Evolutionary conservation across 179 eudicot species (phyloP), one percentile per base, ranked within the genome.

Genomic region (Spinacia oleracea): DNA sequence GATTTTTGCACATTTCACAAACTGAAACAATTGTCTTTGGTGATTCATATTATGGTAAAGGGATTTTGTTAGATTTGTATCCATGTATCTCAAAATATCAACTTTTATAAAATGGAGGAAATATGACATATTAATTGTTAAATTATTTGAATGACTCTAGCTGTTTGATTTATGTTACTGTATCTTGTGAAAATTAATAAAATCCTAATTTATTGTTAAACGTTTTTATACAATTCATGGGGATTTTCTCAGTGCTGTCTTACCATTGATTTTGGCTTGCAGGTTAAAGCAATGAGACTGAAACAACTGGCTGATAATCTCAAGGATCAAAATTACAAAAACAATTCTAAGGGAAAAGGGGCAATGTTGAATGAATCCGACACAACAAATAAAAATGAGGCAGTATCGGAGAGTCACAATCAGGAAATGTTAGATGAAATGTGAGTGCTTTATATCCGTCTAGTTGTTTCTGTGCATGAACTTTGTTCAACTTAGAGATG

Each of bases 221-320:
- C 5, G 43, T 5, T 65, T 35, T 14, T 43, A 11, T 48, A 32
- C 9, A 32, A 34, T 2, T 12, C 0, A 48, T 43, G 15, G 73
- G 9, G n/a, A 12, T 18, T 72, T 40, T 14, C 38, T 58, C 21
- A 25, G 15, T 48, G 23, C 31, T 53, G 18, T 21, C 56, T 42
- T 50, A 35, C 16, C 6, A 11, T 67, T 70, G 65, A 29, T 35
- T 64, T 0, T 68, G 63, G 16, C 58, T 50, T 58, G 82, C 76
- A 95, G 98, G 85, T 93, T 78, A 95, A 90, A 87, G 81, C 93
- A 64, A 83, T 86, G 88, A 88, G 89, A 85, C 76, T 93, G 81
- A 86, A 90, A 81, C 90, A 89, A 64, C 73, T 91, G 88, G 93
- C 90, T 11, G 81, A 86, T 69, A 89, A 88, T 81, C 87, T 93